These are phyloP conservation scores for Priceomyces haplophilus DNA, from an alignment of 805 yeast genomes.

Conservation along the genomic window DNA sequence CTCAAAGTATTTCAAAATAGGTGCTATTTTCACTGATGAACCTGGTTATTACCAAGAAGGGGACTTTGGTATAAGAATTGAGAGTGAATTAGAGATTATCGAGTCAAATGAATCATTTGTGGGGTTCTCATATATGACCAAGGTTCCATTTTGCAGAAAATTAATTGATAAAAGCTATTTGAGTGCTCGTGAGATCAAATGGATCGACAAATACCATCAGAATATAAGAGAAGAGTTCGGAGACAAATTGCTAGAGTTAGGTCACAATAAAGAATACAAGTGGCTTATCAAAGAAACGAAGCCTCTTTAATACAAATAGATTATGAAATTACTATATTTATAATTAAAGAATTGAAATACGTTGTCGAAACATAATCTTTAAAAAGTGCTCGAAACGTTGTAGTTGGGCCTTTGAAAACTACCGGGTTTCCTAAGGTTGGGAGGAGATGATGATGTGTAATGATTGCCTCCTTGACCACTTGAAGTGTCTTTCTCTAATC, in stretches of 20 bases:
- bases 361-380: slow-evolving; percentile 24
- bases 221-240: slow-evolving; percentile 32
- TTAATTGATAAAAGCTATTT: slow-evolving; percentile 34
- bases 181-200: slow-evolving; percentile 26
- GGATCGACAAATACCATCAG: slow-evolving; percentile 41
- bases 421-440: slow-evolving; percentile 31
- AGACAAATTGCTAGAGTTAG: slow-evolving; percentile 46
- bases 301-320: slow-evolving; percentile 17
- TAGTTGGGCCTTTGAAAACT: slow-evolving; percentile 31
- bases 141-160: slow-evolving; percentile 38
- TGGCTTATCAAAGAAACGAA: slow-evolving; percentile 74
- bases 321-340: neutral
- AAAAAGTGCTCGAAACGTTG: slow-evolving; percentile 13
- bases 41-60: slow-evolving; percentile 93
- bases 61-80: slow-evolving; percentile 86
- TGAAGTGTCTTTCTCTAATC: slow-evolving; percentile 7
- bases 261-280: slow-evolving; percentile 55
- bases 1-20: slow-evolving; percentile 42
- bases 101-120: slow-evolving; percentile 35
- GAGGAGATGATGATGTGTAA: slow-evolving; percentile 3
- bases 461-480: neutral
- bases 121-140: slow-evolving; percentile 40
- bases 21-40: slow-evolving; percentile 83
- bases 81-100: slow-evolving; percentile 70
- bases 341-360: slow-evolving; percentile 19